Evolutionary conservation across 108 stramenopile species (phyloP), one percentile per base, ranked within the genome.

Genomic region (Fragilariopsis cylindrus): DNA sequence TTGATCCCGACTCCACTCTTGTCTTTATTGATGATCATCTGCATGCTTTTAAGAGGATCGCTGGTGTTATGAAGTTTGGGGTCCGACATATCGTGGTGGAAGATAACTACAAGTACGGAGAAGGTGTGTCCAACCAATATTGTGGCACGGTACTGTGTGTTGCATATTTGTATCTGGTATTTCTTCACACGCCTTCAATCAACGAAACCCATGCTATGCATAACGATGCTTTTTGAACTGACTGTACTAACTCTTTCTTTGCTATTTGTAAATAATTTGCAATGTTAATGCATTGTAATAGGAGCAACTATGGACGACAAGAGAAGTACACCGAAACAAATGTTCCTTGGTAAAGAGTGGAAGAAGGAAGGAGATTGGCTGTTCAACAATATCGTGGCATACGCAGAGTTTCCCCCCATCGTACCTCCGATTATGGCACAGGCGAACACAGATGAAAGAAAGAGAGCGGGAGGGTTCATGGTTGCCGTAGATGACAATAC

Each of bases 1-100:
- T 74, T 5, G 45, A 73, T 57, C 78, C 78, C 11, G 44, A 42
- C 21, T 39, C 30, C 12, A 79, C 73, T 18, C 48, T 79, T 9
- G 78, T 79, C 3, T 74, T 79, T 60, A 16, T 79, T 40, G 78
- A 79, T 49, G 78, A 79, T 58, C 78, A 79, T 67, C 41, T 57
- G 54, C 19, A 42, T 13, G 49, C 55, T 41, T 57, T 16, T 30
- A 30, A 30, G 30, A 30, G 30, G 30, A 30, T 30, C 30, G 30
- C 75, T 6, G 19, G 8, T 7, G 5, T 81, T 7, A 41, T 65
- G 52, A 76, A 76, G 56, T 48, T 50, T 57, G 80, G 80, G 11
- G 43, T 81, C 15, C 60, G 71, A 11, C 75, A 81, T 47, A 52
- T 81, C n/a, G 18, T 81, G 11, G 16, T 72, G 7, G 80, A 81